Evolutionary conservation across 768 basidiomycete species (phyloP), one percentile per base, ranked within the genome.

Genomic region (Russula ochroleuca): DNA sequence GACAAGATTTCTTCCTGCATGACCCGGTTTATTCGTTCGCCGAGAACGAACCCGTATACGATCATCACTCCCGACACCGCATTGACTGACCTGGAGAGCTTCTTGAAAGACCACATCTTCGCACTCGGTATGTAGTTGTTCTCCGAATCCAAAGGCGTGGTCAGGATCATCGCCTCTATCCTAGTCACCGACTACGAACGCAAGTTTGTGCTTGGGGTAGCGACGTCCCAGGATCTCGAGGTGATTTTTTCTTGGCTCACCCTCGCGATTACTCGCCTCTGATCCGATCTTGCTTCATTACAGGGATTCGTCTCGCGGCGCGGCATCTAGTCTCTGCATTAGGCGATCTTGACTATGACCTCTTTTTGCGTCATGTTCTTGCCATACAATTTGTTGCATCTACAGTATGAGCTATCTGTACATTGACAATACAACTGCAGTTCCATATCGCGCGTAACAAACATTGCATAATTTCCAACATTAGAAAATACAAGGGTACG

Each of bases 161-260:
- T n/a, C 14, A 41, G 13, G 10, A 35, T n/a, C 52, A 31, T 31
- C 28, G 13, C 10, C 37, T 31, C 56, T 38, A 7, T 40, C 57
- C 21, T 66, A 94, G 94, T 96, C 41, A 95, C 94, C 5, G 94
- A 97, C 73, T 75, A 77, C 51, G 80, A 80, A 57, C 84, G 90
- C 61, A 92, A 92, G 71, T 94, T 94, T 63, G 90, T 94, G 4
- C 80, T 93, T 17, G 92, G 80, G 1, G 85, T 94, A 0, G 91
- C 88, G 1, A 94, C 92, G 21, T 71, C 77, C 19, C 85, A 92
- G 33, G 92, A 94, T 71, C 75, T 94, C 21, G 83, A 90, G 71
- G 75, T 75, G 35, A 67, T 7, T 21, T 50, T 5, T 31, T 28
- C 21, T 28, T 43, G 19, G 38, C 13, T 47, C 41, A 13, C 49